Evolutionary conservation across 345 rosid species (phyloP), one percentile per base, ranked within the genome.

Genomic region (Citrus inodora): DNA sequence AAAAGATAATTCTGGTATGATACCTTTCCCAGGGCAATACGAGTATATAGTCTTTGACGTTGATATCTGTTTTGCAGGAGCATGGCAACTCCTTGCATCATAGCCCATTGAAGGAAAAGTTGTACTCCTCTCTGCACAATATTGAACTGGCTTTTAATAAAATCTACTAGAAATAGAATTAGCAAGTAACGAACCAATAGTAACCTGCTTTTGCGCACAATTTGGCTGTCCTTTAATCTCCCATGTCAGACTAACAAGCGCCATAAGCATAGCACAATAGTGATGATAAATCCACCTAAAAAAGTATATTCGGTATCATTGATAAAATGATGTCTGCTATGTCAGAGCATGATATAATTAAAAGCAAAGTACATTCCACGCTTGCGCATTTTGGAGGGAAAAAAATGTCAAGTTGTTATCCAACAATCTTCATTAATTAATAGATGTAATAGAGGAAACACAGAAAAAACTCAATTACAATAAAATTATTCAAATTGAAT

Each of bases 11-110:
- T 17, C 80, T 74, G 33, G 46, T 32, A 64, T 68, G 69, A 58
- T 70, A 94, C 98, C 99, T 97, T 97, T 82, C 99, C 99, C 64
- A 97, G 76, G 2, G 99, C 98, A 76, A 97, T 94, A 73, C 99
- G 98, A 76, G 99, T 97, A 85, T 97, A 97, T 71, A 97, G 92
- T 84, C 99, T 91, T 81, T 94, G 99, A 71, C 99, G 99, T 79
- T 94, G 99, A 87, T 97, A 97, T 90, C 98, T 87, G 70, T 97
- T 97, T 82, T 94, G 99, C 30, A 97, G 89, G 85, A 97, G 98
- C 99, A 97, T 94, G 30, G 98, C 96, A 63, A 94, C 94, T 78
- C 99, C 99, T 93, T 97, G 99, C 98, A 97, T 86, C 89, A 97
- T 94, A 81, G 99, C 99, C 99, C 98, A 97, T 87, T 92, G 94